Evolutionary conservation across 1,284 basidiomycete species (phyloP).

Genomic region (Phylloboletellus chloephorus): DNA sequence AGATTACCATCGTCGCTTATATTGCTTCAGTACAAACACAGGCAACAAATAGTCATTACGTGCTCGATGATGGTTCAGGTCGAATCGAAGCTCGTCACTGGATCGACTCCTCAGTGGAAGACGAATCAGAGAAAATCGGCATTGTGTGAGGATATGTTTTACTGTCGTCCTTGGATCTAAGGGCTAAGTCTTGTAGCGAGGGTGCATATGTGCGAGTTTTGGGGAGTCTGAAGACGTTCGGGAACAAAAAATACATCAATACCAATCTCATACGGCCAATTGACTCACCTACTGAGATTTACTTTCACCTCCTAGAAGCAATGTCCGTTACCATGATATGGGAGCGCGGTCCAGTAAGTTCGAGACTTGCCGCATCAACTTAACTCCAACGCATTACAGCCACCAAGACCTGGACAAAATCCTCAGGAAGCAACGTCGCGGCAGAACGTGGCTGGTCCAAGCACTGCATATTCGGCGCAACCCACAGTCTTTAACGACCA

Average conservation of each 20-base stretch:
- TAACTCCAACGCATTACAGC: constrained; percentile 17
- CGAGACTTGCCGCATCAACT: background rate
- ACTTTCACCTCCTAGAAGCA: constrained; percentile 67
- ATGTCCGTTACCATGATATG: constrained; percentile 44
- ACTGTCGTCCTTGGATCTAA: background rate
- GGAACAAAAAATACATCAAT: constrained; percentile 78
- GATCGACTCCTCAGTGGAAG: constrained; percentile 66
- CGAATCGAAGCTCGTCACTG: constrained; percentile 85
- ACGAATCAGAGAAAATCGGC: constrained; percentile 43
- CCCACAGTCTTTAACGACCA: constrained; percentile 34
- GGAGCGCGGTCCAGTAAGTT: constrained; percentile 44
- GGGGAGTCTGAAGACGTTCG: constrained; percentile 87
- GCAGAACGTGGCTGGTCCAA: constrained; percentile 12
- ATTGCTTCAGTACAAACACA: constrained; percentile 67
- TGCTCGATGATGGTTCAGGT: constrained; percentile 87
- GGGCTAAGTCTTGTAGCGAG: constrained; percentile 46
- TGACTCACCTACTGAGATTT: constrained; percentile 74
- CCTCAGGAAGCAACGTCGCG: constrained; percentile 15
- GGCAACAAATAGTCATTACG: constrained; percentile 79
- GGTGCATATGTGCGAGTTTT: constrained; percentile 79
- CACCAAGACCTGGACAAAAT: constrained; percentile 26
- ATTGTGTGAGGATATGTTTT: constrained; percentile 34
- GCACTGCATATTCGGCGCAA: constrained; percentile 31
- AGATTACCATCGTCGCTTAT: constrained; percentile 79
- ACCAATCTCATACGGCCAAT: constrained; percentile 67